These are phyloP conservation scores for Solanum medicagineum DNA, from an alignment of 257 asterid genomes.

Conservation along the genomic window DNA sequence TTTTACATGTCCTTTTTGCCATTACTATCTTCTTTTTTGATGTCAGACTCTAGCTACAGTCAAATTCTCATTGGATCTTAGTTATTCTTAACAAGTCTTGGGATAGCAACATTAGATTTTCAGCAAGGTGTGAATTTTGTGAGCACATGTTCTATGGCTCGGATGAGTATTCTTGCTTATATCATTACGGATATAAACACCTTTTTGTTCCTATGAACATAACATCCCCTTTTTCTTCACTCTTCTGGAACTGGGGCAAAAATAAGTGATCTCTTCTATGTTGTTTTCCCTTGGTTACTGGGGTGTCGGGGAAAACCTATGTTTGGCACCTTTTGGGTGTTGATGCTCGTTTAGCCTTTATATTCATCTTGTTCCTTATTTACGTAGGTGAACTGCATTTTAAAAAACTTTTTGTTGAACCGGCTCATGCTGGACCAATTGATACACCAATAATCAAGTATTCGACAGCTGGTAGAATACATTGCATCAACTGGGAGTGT, in stretches of 20 bases:
- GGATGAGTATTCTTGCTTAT: neutral
- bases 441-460: no score
- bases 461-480: neutral
- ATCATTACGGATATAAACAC: neutral
- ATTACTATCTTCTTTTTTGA: neutral
- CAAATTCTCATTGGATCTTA: neutral
- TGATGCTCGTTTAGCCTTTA: neutral
- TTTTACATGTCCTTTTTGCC: neutral
- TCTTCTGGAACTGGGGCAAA: neutral
- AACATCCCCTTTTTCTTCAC: neutral
- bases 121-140: neutral
- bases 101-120: neutral
- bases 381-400: neutral
- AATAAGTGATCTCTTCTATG: neutral
- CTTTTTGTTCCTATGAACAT: neutral
- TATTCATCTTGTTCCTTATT: neutral
- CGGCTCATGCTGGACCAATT: no score
- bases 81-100: neutral
- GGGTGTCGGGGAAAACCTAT: neutral
- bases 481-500: neutral
- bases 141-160: neutral
- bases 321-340: neutral
- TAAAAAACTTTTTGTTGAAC: neutral
- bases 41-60: neutral
- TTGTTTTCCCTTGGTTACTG: neutral